phyloP scores from a whole-genome alignment of 257 asterid genomes.

The Solanum bulbocastanum region DNA sequence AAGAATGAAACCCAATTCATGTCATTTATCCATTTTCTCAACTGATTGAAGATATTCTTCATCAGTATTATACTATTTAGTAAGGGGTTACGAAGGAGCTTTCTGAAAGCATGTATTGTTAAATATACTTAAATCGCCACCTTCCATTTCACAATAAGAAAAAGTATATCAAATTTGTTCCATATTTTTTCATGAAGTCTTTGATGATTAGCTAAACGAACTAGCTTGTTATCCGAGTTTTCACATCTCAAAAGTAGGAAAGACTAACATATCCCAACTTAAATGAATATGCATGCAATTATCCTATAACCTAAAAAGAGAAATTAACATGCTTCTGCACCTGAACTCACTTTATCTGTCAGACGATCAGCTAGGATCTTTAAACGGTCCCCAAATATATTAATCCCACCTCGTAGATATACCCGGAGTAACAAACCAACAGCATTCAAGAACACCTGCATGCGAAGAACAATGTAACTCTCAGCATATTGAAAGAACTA shows the following conservation, averaged over 20 bases:
- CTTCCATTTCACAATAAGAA: neutral
- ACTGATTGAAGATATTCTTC: neutral
- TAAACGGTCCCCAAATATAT: slow-evolving; percentile 49
- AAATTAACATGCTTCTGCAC: neutral
- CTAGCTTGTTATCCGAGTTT: neutral
- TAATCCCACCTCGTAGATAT: slow-evolving; percentile 43
- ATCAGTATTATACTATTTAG: neutral
- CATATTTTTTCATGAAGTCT: neutral
- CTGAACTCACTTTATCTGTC: slow-evolving; percentile 53
- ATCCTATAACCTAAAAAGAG: neutral
- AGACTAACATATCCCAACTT: neutral
- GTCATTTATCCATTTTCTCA: neutral
- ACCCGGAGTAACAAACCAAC: slow-evolving; percentile 68
- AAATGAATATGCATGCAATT: neutral
- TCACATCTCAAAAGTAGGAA: neutral
- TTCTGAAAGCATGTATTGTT: neutral
- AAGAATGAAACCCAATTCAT: neutral
- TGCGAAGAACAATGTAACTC: neutral
- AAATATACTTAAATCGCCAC: neutral
- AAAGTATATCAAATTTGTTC: neutral
- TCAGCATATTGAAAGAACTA: neutral
- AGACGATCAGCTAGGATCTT: slow-evolving; percentile 43
- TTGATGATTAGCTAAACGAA: neutral
- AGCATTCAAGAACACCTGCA: slow-evolving; percentile 83
- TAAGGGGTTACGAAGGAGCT: neutral